Conservation (phyloP, 106 monocot genomes). For the Agapanthus africanus region DNA sequence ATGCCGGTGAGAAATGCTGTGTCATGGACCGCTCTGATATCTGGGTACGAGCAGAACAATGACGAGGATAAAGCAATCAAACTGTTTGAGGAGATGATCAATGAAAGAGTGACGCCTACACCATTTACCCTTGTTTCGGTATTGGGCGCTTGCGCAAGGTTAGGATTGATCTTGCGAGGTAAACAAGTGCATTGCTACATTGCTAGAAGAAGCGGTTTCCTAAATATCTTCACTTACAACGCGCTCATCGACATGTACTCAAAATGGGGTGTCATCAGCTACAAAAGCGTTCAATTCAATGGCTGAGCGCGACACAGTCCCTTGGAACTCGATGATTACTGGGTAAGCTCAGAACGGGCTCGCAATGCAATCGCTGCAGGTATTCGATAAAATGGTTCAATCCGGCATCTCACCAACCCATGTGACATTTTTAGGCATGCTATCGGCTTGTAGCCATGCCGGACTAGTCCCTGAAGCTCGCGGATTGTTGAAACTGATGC, state of each 20-base stretch:
- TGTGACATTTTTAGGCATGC: constrained; percentile 51
- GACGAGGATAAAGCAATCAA: constrained; percentile 42
- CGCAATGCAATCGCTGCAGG: constrained; percentile 28
- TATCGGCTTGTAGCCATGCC: constrained; percentile 63
- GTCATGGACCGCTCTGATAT: constrained; percentile 57
- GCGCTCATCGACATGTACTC: constrained; percentile 68
- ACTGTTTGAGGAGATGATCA: constrained; percentile 51
- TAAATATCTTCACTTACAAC: constrained; percentile 36
- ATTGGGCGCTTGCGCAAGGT: constrained; percentile 45
- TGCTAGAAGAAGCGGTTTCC: constrained; percentile 16
- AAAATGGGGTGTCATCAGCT: constrained; percentile 61
- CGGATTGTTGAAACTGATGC: constrained; percentile 31
- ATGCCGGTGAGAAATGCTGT: constrained; percentile 40
- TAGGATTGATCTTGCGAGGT: constrained; percentile 35
- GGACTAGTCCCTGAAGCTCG: constrained; percentile 34
- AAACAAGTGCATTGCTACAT: constrained; percentile 47
- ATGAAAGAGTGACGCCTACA: constrained; percentile 22
- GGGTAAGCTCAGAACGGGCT: constrained; percentile 55
- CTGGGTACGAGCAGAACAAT: constrained; percentile 47
- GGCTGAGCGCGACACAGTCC: constrained; percentile 36
- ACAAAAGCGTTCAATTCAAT: constrained; percentile 31
- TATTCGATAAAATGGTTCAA: constrained; percentile 45
- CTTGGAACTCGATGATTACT: constrained; percentile 67
- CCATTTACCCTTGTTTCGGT: constrained; percentile 50
- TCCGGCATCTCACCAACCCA: constrained; percentile 33